A percentile compares a stretch with the other conserved stretches of the same genome.
phyloP scores from a whole-genome alignment of 345 rosid genomes.

The Acer saccharum region DNA sequence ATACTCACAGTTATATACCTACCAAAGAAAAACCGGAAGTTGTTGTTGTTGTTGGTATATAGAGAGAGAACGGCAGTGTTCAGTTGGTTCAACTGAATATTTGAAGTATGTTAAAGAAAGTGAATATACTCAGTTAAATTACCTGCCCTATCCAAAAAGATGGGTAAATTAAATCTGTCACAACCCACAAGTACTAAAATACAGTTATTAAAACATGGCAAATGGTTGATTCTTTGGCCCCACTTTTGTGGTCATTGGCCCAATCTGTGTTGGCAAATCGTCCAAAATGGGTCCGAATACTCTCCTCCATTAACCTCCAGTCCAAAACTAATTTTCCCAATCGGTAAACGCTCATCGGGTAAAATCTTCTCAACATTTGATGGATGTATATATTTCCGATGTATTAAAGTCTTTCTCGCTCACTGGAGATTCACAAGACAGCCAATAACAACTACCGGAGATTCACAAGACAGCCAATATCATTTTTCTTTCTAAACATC shows the following conservation, averaged over 20 bases:
- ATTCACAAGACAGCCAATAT: not conserved
- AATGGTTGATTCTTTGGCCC: conserved; percentile 10
- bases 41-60: too few relatives aligned
- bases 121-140: conserved; percentile 15
- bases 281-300: not conserved
- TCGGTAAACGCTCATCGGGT: too few relatives aligned
- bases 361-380: too few relatives aligned
- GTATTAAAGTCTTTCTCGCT: too few relatives aligned
- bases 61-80: conserved; percentile 15
- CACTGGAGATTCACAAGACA: not conserved
- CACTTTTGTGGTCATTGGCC: not conserved
- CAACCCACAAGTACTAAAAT: conserved; percentile 19
- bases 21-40: too few relatives aligned
- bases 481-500: not conserved
- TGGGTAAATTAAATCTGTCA: conserved; percentile 11
- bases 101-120: not conserved
- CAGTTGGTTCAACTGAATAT: conserved; percentile 17
- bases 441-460: not conserved
- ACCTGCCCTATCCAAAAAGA: conserved; percentile 11
- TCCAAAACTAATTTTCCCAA: not conserved
- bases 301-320: not conserved
- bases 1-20: too few relatives aligned
- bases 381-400: too few relatives aligned
- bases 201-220: conserved; percentile 3
- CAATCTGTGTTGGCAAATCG: not conserved